Evolutionary conservation across 148 eudicot species (phyloP).

Genomic region (Rheum nobile): DNA sequence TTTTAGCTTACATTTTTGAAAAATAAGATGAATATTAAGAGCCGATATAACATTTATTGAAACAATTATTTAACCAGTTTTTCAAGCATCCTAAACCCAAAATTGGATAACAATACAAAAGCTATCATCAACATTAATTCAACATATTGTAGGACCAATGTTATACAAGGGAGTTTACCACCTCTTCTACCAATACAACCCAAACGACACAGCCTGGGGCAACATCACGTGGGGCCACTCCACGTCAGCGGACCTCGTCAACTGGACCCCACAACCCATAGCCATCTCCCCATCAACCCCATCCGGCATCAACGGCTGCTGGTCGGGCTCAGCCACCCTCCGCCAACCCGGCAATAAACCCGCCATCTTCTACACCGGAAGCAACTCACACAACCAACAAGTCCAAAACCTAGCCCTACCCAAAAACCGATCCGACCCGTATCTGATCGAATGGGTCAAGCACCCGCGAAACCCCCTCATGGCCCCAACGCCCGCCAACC

Average conservation of each 20-base stretch:
- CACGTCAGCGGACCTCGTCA: conserved; percentile 45
- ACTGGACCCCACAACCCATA: conserved; percentile 47
- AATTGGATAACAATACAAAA: too few species aligned
- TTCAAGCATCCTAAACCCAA: too few species aligned
- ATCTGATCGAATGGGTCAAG: conserved; percentile 46
- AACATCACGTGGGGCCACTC: conserved; percentile 72
- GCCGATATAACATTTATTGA: too few species aligned
- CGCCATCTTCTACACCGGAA: conserved; percentile 53
- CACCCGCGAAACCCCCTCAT: conserved; percentile 36
- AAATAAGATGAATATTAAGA: too few species aligned
- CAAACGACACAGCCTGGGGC: conserved; percentile 38
- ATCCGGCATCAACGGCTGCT: conserved; percentile 47
- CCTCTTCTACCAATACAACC: conserved; percentile 72
- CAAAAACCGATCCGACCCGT: conserved; percentile 43
- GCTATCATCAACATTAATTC: too few species aligned
- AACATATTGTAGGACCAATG: conserved; percentile 45
- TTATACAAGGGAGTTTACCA: conserved; percentile 61
- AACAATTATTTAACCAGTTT: too few species aligned
- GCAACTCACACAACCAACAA: conserved; percentile 23
- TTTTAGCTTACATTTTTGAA: too few species aligned
- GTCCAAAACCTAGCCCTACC: conserved; percentile 65
- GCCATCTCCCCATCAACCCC: conserved; percentile 33
- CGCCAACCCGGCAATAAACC: conserved; percentile 32
- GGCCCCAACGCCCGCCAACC: conserved; percentile 23
- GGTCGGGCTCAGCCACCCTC: conserved; percentile 65